Evolutionary conservation across 306 rosid species (phyloP), one percentile per base, ranked within the genome.

Genomic region (Cicer judaicum): DNA sequence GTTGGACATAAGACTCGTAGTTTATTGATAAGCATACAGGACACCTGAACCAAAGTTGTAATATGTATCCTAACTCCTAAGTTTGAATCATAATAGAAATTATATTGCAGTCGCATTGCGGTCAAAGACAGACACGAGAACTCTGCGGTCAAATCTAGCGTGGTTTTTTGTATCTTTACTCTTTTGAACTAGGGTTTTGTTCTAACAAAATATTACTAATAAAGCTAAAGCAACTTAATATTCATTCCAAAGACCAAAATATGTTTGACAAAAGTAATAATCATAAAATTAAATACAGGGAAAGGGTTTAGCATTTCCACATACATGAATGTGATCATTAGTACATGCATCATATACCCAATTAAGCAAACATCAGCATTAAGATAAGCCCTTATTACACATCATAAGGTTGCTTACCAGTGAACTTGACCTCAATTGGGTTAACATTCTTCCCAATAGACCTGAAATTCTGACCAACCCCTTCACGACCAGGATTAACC

Each of bases 351-450:
- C 8, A 54, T 5, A 50, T 21, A 55, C 61, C 36, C 11, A 55
- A 8, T 55, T 8, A 52, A 67, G 38, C 18, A 42, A 65, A 10
- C 53, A 18, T 7, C 10, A 15, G 11, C 7, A 62, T 38, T 11
- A 36, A 11, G 9, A 2, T 59, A 8, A 41, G 24, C 7, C 54
- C 40, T 67, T 49, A 67, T 46, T 49, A 67, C 10, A 67, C 29
- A 76, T 95, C 93, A 80, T 89, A 95, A 2, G 46, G 72, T 81
- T 92, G 99, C 82, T 95, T 95, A 38, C 97, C 99, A 48, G 99
- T 95, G 84, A 95, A 95, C 91, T 95, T 95, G 34, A 95, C 96
- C 87, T 95, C 97, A 69, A 95, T 92, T 0, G 99, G 96, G 85
- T 10, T 92, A 5, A 77, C 88, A 80, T 95, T 95, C 93, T 95